Evolutionary conservation across 1,284 basidiomycete species (phyloP).

Genomic region (Puccinia sorghi): DNA sequence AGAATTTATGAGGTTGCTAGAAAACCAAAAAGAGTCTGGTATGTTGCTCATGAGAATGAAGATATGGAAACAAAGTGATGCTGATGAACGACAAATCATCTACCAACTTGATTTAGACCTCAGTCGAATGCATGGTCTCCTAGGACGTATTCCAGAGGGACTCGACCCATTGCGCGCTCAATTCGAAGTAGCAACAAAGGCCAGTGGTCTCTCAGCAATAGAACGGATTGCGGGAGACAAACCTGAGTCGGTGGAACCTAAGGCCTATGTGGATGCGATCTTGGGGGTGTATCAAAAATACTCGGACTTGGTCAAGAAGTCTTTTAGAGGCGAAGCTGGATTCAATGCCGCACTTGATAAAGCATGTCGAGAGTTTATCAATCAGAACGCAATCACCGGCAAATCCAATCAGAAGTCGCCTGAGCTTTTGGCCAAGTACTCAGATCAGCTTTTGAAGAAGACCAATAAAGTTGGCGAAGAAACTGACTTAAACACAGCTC

Average conservation of each 20-base stretch:
- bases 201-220: slow-evolving; percentile 78
- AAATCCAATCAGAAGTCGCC: slow-evolving; percentile 79
- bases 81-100: background rate
- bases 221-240: slow-evolving; percentile 66
- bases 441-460: slow-evolving; percentile 87
- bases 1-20: slow-evolving; percentile 87
- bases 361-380: slow-evolving; percentile 95
- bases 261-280: slow-evolving; percentile 89
- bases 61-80: background rate
- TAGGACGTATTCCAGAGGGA: slow-evolving; percentile 84
- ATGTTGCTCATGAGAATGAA: slow-evolving; percentile 63
- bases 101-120: slow-evolving; percentile 64
- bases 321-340: slow-evolving; percentile 90
- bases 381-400: slow-evolving; percentile 81
- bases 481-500: slow-evolving; percentile 79
- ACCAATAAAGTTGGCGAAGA: slow-evolving; percentile 95
- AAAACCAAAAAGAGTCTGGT: slow-evolving; percentile 70
- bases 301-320: slow-evolving; percentile 81
- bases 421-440: slow-evolving; percentile 90
- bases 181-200: slow-evolving; percentile 94
- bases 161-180: slow-evolving; percentile 86
- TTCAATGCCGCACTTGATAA: slow-evolving; percentile 90
- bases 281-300: slow-evolving; percentile 90
- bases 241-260: slow-evolving; percentile 69
- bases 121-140: slow-evolving; percentile 88